These are phyloP conservation scores for Galerina marginata DNA, from an alignment of 768 basidiomycete species.

Conservation along the genomic window DNA sequence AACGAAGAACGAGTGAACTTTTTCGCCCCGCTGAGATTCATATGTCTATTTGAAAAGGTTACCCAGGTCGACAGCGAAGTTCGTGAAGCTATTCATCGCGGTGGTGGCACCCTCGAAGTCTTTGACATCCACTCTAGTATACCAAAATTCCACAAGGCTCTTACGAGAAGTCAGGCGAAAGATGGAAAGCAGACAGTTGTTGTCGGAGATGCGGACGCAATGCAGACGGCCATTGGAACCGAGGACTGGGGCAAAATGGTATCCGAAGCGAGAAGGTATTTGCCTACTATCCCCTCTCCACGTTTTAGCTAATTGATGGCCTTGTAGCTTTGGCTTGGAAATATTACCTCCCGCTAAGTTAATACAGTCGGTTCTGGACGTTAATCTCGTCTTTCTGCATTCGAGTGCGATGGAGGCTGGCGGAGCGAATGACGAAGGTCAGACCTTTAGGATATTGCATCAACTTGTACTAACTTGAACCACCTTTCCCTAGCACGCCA, in stretches of 20 bases:
- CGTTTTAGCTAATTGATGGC: neutral
- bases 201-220: constrained; percentile 52
- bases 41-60: constrained; percentile 63
- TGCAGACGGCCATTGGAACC: constrained; percentile 56
- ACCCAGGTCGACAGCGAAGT: constrained; percentile 54
- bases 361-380: constrained; percentile 52
- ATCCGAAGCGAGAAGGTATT: constrained; percentile 56
- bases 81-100: constrained; percentile 59
- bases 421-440: constrained; percentile 8
- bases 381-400: constrained; percentile 37
- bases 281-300: constrained; percentile 2
- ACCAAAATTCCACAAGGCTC: constrained; percentile 53
- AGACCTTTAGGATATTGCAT: too few species aligned
- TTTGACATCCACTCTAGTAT: constrained; percentile 59
- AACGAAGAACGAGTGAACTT: constrained; percentile 66
- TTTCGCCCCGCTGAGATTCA: constrained; percentile 57
- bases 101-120: constrained; percentile 65
- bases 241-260: constrained; percentile 60
- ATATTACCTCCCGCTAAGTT: constrained; percentile 54
- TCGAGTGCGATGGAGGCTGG: constrained; percentile 16
- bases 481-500: constrained; percentile 12
- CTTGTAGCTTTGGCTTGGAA: constrained; percentile 42
- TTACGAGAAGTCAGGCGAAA: constrained; percentile 59
- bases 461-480: too few species aligned
- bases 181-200: constrained; percentile 54